Conservation (phyloP, 2,329 filamentous ascomycete genomes). For the Ophiostoma quercus region DNA sequence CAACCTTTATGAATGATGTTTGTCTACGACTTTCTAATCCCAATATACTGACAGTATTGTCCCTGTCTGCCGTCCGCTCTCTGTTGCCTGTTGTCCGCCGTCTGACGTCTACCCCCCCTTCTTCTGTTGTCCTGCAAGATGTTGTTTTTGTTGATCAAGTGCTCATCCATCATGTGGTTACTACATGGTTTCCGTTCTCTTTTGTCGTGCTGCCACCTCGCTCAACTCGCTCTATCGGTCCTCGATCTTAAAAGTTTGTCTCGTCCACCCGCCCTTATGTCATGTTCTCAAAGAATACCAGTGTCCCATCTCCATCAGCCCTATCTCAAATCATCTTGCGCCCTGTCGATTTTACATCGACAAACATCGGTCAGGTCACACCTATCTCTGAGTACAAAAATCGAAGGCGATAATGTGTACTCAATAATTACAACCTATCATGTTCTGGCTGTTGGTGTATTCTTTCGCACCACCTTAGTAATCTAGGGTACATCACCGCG, state of each 20-base stretch:
- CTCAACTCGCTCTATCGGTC: too few species aligned
- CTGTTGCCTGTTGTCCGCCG: background rate
- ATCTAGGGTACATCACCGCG: background rate
- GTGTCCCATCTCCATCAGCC: background rate
- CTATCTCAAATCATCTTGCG: background rate
- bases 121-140: background rate
- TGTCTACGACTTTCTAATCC: constrained; percentile 3
- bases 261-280: background rate
- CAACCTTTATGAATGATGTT: constrained; percentile 10
- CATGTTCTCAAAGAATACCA: background rate
- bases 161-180: too few species aligned
- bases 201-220: too few species aligned
- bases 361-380: background rate
- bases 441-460: background rate
- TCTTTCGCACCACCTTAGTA: background rate
- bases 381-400: too few species aligned
- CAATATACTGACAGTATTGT: constrained; percentile 5
- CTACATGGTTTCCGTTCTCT: too few species aligned
- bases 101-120: background rate
- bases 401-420: too few species aligned
- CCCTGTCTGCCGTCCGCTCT: background rate
- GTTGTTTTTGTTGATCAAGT: background rate
- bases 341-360: background rate
- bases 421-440: background rate
- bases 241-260: background rate